phyloP scores from a whole-genome alignment of 768 basidiomycete species.

The Psilocybe subaeruginosa region DNA sequence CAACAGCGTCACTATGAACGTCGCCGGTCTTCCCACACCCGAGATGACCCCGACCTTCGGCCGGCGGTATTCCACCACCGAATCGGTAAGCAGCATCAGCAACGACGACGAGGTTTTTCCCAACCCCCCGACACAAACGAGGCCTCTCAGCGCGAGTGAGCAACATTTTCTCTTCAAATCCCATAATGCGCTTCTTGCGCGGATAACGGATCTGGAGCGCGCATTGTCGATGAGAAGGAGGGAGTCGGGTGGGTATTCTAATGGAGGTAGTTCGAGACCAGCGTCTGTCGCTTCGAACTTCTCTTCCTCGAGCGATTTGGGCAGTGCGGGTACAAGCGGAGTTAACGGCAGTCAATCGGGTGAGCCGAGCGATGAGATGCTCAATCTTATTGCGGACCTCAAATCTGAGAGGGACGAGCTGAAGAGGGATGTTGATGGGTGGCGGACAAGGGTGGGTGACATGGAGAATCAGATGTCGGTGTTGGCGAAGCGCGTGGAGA shows the following conservation, averaged over 20 bases:
- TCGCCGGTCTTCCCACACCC: constrained; percentile 65
- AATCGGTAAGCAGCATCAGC: constrained; percentile 25
- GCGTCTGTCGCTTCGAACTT: constrained; percentile 51
- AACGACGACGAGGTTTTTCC: constrained; percentile 49
- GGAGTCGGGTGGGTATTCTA: constrained; percentile 35
- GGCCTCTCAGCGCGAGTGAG: constrained; percentile 71
- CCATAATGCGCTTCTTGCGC: constrained; percentile 79
- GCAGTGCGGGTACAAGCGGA: constrained; percentile 16
- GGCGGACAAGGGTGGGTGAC: constrained; percentile 77
- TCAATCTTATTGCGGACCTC: constrained; percentile 73
- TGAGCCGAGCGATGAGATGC: constrained; percentile 78
- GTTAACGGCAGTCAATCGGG: constrained; percentile 14
- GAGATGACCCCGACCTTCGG: constrained; percentile 69
- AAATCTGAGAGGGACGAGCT: constrained; percentile 91
- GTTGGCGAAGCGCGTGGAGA: constrained; percentile 71
- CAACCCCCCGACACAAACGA: constrained; percentile 37
- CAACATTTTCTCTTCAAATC: constrained; percentile 87
- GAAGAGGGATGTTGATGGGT: constrained; percentile 85
- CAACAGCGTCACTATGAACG: constrained; percentile 31
- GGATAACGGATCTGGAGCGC: constrained; percentile 82
- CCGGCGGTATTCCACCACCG: constrained; percentile 32
- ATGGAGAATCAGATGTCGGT: constrained; percentile 71
- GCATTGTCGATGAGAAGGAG: constrained; percentile 51
- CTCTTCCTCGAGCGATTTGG: constrained; percentile 30
- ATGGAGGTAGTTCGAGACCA: constrained; percentile 47